Conservation (phyloP, 305 asterid genomes). For the Fraxinus paxiana region DNA sequence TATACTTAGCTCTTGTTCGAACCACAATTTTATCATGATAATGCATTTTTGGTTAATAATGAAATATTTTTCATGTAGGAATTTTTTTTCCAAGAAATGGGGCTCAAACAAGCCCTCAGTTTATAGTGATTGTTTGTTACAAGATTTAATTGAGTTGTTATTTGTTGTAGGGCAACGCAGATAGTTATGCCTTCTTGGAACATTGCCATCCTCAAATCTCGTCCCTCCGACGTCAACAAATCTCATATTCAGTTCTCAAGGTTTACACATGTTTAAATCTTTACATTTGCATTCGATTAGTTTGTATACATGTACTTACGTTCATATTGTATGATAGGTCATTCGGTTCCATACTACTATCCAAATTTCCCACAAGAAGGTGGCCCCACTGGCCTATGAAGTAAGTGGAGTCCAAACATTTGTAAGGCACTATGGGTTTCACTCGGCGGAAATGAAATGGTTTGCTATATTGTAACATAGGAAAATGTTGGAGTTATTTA, state of each 20-base stretch:
- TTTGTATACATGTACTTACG: neutral
- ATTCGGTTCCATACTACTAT: neutral
- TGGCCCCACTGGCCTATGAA: neutral
- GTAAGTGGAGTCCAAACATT: neutral
- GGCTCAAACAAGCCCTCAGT: neutral
- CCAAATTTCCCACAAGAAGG: neutral
- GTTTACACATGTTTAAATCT: neutral
- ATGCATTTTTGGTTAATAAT: too few species aligned
- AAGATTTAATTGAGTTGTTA: neutral
- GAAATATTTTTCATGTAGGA: too few species aligned
- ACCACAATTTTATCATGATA: too few species aligned
- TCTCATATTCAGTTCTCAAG: neutral
- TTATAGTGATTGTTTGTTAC: neutral
- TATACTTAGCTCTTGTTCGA: neutral
- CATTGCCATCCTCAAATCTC: neutral
- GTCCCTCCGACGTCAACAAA: neutral
- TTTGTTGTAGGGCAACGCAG: neutral
- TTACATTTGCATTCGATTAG: neutral
- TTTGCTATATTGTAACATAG: neutral
- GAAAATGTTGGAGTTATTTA: neutral
- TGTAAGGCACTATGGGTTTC: neutral
- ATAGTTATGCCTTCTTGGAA: neutral
- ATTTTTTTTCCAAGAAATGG: neutral
- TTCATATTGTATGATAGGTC: neutral
- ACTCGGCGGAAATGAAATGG: neutral